phyloP scores from a whole-genome alignment of 345 rosid species.

The Adansonia digitata region DNA sequence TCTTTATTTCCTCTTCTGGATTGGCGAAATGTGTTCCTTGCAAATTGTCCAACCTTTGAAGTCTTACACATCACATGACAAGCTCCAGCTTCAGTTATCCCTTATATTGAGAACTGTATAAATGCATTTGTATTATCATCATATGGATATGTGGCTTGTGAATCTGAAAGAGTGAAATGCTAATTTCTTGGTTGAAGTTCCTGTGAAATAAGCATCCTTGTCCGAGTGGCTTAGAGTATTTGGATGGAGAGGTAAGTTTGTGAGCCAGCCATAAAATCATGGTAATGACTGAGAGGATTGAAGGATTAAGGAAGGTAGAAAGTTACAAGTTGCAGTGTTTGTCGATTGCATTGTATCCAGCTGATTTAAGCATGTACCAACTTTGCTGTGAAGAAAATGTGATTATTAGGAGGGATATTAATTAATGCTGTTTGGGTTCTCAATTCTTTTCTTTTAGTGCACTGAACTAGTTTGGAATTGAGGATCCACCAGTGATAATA shows the following conservation, averaged over 20 bases:
- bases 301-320: neutral
- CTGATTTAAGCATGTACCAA: neutral
- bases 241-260: neutral
- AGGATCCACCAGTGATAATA: neutral
- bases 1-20: neutral
- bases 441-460: neutral
- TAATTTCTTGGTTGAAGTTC: neutral
- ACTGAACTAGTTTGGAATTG: neutral
- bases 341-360: neutral
- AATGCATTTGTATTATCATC: neutral
- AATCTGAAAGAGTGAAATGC: neutral
- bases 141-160: neutral
- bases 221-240: neutral
- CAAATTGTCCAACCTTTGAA: slow-evolving; percentile 1
- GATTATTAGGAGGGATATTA: neutral
- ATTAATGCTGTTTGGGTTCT: slow-evolving; percentile 1
- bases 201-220: neutral
- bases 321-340: neutral
- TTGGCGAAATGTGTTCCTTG: neutral
- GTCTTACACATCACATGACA: neutral
- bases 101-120: neutral
- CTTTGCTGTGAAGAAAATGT: slow-evolving; percentile 1
- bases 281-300: neutral
- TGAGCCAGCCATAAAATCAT: neutral
- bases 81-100: neutral